Base-by-base conservation (phyloP, 345 rosid genomes). In the Brassica juncea region DNA sequence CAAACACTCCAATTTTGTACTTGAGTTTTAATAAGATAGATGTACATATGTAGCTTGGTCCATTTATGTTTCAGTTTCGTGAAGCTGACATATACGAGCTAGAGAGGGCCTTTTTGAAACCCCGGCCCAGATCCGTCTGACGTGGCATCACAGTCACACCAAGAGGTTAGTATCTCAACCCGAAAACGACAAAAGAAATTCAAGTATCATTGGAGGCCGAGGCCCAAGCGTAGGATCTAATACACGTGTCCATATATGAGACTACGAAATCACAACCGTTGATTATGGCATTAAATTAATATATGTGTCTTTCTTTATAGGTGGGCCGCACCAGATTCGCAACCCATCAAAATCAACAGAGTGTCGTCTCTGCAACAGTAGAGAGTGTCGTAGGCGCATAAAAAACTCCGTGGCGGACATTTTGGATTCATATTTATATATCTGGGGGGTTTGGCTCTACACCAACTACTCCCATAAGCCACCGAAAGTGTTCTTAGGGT, bases 401-500 rank as follows among this genome's bases (percentile, higher is more conserved):
- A 59, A 62, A 68, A 61, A 12, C 71, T 60, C 71, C 67, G 58
- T 74, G 69, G 82, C 79, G 39, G 70, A 69, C 76, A 74, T 37
- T 16, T 80, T 52, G 79, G 83, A 80, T 37, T 80, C 79, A 54
- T 70, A 49, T 49, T 4, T 78, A 31, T 80, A 70, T 42, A 0
- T 58, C 21, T 10, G 28, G 2, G 25, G 4, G 39, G 2, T 14
- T 52, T 76, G 84, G 81, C 81, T 80, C 74, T 77, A 23, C 71
- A 69, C 71, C 84, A 72, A 72, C 81, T 72, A 71, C 81, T 68
- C 84, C 60, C 39, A 77, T 52, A 54, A 73, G 75, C 75, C 84
- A 72, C 27, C 66, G 19, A 73, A 65, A 49, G 81, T 28, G 54
- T 73, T 39, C 0, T n/a, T 71, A 73, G 78, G 78, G 66, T 72